These are phyloP conservation scores for Paecilomyces sp. DNA, from an alignment of 2,329 filamentous ascomycete species.

Conservation along the genomic window DNA sequence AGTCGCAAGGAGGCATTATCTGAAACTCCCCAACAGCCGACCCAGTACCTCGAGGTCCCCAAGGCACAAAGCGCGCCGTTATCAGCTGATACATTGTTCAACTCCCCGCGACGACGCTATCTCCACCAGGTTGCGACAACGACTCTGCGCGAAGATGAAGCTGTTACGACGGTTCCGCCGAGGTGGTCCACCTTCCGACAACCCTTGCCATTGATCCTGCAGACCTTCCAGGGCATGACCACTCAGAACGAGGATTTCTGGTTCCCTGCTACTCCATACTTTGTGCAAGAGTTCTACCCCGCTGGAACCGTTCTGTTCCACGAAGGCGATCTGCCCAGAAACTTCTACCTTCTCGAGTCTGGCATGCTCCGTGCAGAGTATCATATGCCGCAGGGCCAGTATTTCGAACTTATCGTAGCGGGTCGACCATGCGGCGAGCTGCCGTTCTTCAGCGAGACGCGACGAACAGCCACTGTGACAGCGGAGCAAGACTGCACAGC, in stretches of 20 bases:
- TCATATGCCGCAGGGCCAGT: constrained; percentile 77
- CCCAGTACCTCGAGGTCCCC: constrained; percentile 22
- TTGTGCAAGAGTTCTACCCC: constrained; percentile 59
- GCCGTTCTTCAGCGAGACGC: constrained; percentile 90
- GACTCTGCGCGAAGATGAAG: constrained; percentile 61
- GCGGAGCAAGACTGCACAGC: constrained; percentile 75
- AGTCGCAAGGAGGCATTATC: constrained; percentile 53
- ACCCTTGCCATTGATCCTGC: constrained; percentile 82
- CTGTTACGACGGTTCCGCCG: constrained; percentile 44
- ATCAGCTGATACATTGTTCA: constrained; percentile 49
- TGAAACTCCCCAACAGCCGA: constrained; percentile 8
- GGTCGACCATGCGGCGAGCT: constrained; percentile 94
- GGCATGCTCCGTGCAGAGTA: constrained; percentile 90
- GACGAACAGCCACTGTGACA: constrained; percentile 75
- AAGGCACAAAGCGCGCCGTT: constrained; percentile 9
- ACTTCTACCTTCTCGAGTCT: constrained; percentile 84
- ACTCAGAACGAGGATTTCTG: constrained; percentile 90
- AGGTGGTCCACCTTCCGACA: constrained; percentile 85
- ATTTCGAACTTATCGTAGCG: constrained; percentile 86
- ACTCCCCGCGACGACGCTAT: constrained; percentile 73
- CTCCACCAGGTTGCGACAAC: constrained; percentile 71
- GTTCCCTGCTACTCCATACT: constrained; percentile 73
- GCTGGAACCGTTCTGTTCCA: constrained; percentile 70
- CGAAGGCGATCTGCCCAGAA: constrained; percentile 67
- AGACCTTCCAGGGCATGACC: constrained; percentile 88